A percentile compares a stretch with the other conserved stretches of the same genome.
Evolutionary conservation across 306 rosid genomes (phyloP).

Genomic region (Arachis hypogaea): DNA sequence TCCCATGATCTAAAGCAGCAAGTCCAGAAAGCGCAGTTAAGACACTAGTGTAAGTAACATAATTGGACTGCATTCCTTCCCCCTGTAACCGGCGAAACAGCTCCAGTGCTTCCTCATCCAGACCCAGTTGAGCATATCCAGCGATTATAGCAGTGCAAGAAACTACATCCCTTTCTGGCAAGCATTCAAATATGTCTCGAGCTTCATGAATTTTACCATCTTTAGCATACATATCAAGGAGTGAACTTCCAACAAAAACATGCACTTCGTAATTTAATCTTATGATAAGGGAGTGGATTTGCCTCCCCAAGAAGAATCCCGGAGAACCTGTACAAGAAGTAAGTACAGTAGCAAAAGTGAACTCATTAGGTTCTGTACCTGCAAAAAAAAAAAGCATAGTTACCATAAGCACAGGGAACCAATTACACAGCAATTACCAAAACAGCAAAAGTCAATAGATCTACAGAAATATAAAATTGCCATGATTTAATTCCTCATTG

Average conservation of each 20-base stretch:
- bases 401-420: conserved; percentile 19
- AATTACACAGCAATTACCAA: neutral
- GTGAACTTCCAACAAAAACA: conserved; percentile 86
- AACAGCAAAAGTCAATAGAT: neutral
- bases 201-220: conserved; percentile 78
- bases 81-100: conserved; percentile 65
- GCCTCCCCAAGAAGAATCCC: conserved; percentile 65
- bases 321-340: conserved; percentile 68
- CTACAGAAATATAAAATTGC: neutral
- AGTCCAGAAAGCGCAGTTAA: conserved; percentile 88
- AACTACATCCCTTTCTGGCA: conserved; percentile 87
- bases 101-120: conserved; percentile 74
- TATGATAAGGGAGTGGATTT: conserved; percentile 70
- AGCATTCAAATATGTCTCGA: conserved; percentile 57
- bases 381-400: conserved; percentile 39
- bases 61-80: conserved; percentile 82
- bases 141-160: conserved; percentile 85
- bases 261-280: conserved; percentile 64
- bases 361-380: conserved; percentile 81
- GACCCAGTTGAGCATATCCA: conserved; percentile 87
- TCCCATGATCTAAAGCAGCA: conserved; percentile 86
- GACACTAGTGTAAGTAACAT: conserved; percentile 80
- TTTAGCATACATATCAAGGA: conserved; percentile 93
- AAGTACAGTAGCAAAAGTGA: conserved; percentile 79
- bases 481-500: conserved; percentile 6